Percentiles rank a stretch among this genome's conserved stretches.
phyloP scores from a whole-genome alignment of 768 basidiomycete genomes.

The Russula vinacea region DNA sequence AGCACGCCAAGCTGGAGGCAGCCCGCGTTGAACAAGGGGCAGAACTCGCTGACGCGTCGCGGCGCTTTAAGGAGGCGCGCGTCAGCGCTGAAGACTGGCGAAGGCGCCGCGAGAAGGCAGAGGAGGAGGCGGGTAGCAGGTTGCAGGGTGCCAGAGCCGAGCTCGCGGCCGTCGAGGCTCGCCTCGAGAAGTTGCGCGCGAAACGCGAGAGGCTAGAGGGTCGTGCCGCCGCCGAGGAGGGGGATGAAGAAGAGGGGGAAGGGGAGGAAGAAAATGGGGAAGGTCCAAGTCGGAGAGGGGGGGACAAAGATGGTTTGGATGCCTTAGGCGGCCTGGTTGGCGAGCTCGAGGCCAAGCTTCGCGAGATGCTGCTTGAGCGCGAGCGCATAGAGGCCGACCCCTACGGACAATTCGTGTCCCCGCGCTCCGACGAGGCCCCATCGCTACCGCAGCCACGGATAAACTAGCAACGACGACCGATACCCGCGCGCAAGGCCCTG shows the following conservation, averaged over 20 bases:
- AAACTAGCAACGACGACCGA: not conserved
- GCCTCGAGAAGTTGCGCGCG: slow-evolving; percentile 61
- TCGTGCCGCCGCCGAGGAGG: slow-evolving; percentile 22
- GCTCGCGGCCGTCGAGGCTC: slow-evolving; percentile 41
- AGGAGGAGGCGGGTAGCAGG: slow-evolving; percentile 45
- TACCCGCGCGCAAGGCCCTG: not conserved
- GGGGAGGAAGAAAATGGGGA: not conserved
- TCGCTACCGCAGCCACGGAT: not conserved
- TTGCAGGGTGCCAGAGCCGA: slow-evolving; percentile 41
- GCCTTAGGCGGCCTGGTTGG: slow-evolving; percentile 44
- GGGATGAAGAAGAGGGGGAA: not conserved
- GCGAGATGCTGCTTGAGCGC: slow-evolving; percentile 58
- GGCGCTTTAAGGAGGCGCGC: slow-evolving; percentile 13
- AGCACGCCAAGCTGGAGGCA: slow-evolving; percentile 41
- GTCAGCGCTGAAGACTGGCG: slow-evolving; percentile 24
- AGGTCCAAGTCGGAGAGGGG: not conserved
- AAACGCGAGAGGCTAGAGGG: slow-evolving; percentile 67
- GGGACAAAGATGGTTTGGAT: slow-evolving; percentile 3
- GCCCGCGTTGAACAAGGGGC: slow-evolving; percentile 29
- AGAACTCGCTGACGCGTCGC: slow-evolving; percentile 37
- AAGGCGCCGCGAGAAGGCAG: slow-evolving; percentile 36
- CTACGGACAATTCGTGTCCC: slow-evolving; percentile 32
- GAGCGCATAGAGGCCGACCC: slow-evolving; percentile 43
- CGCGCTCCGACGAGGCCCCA: slow-evolving; percentile 1
- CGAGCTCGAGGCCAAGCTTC: slow-evolving; percentile 67